Conservation (phyloP, 129 eudicot species). For the Pulicaria dysenterica region DNA sequence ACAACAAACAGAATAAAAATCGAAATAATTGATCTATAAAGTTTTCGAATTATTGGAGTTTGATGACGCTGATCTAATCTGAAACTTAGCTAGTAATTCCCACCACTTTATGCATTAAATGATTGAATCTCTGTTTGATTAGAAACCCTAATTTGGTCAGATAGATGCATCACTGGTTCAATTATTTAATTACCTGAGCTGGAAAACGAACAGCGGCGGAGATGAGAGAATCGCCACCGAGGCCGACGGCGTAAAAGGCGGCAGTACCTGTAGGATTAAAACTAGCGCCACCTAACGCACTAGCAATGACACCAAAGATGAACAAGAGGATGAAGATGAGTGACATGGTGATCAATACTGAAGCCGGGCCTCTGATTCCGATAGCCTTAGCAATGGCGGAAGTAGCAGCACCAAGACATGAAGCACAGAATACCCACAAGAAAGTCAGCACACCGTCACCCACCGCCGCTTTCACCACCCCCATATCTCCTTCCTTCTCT, state of each 20-base stretch:
- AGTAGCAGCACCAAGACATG: constrained; percentile 50
- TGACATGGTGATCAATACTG: constrained; percentile 44
- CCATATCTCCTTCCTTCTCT: constrained; percentile 31
- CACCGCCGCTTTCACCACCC: constrained; percentile 46
- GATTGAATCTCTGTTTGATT: too few species aligned
- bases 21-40: too few species aligned
- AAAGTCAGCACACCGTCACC: constrained; percentile 52
- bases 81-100: too few species aligned
- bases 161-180: too few species aligned
- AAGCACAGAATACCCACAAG: constrained; percentile 60
- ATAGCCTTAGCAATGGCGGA: constrained; percentile 41
- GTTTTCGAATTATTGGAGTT: too few species aligned
- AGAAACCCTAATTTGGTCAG: too few species aligned
- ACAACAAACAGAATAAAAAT: background rate
- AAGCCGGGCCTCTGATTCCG: constrained; percentile 41
- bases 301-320: constrained; percentile 50
- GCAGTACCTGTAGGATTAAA: constrained; percentile 81
- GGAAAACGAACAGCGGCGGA: constrained; percentile 78
- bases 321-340: constrained; percentile 51
- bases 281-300: constrained; percentile 69
- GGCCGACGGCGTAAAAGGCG: constrained; percentile 74
- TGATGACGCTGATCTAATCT: too few species aligned
- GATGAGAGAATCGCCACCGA: constrained; percentile 49
- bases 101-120: too few species aligned
- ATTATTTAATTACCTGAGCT: constrained; percentile 56